Base-by-base conservation (phyloP, 2,329 filamentous ascomycete genomes). In the Xylaria sp. region DNA sequence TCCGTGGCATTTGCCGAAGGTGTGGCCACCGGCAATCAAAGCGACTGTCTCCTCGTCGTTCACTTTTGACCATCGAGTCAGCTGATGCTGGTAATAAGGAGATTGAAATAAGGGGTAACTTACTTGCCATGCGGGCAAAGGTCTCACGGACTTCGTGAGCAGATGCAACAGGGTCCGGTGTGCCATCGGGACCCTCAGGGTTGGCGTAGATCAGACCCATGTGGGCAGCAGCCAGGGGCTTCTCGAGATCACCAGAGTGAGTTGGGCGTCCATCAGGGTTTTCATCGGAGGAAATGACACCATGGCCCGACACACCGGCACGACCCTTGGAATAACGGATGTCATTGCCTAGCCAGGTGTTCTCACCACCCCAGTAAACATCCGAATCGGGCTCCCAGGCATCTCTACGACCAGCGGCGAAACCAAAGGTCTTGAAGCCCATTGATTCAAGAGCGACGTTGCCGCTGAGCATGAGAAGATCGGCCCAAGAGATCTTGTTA, bases 181-280 rank as follows among this genome's bases (percentile, higher is more conserved):
- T 82, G 61, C 84, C 88, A 66, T 91, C 85, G 34, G 89, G 89
- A 6, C 89, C 89, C 73, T 91, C 87, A 2, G 89, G 89, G 77
- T 92, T 91, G 62, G 91, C 88, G 72, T 92, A 92, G 72, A 92
- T 92, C 68, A 92, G 76, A 70, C 89, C 89, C 85, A 90, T 89
- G 75, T 89, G 84, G 35, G 85, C 79, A 49, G 88, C 85, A 6
- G 78, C 88, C 11, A 92, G 74, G 1, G 88, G 88, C 68, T 80
- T 74, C 75, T 91, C 87, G 4, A 90, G 80, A 23, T 90, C 80
- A 60, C 86, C 83, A 19, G 76, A 78, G 74, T 87, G 81, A 63
- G 82, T 76, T 66, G 37, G 37, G 11, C 83, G 67, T n/a, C 73
- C 72, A 65, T 77, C 75, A 62, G 71, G 70, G 51, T 59, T 55